These are phyloP conservation scores for Colletotrichum sp. DNA, from an alignment of 2,329 filamentous ascomycete species.

Conservation along the genomic window DNA sequence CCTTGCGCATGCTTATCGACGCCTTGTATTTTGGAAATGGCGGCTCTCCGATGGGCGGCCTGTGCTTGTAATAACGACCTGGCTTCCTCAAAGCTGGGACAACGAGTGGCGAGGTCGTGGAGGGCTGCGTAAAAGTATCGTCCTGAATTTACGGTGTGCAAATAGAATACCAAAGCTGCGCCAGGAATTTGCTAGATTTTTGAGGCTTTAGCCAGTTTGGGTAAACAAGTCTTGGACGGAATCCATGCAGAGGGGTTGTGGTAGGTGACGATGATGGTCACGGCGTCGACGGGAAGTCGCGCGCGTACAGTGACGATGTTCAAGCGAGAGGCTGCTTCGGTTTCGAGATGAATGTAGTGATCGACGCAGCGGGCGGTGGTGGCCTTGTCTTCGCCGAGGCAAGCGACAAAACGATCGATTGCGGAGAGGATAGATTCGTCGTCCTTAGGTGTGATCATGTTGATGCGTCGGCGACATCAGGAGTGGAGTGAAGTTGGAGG, in stretches of 20 bases:
- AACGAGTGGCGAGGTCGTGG: not conserved
- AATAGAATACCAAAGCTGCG: not conserved
- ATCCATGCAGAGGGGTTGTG: not conserved
- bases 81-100: not conserved
- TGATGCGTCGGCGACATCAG: not conserved
- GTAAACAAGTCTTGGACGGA: rapidly evolving
- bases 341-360: not conserved
- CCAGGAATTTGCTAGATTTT: not conserved
- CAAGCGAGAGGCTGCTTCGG: not conserved
- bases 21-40: rapidly evolving
- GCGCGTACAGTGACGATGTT: not conserved
- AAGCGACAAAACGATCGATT: not conserved
- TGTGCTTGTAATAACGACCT: not conserved
- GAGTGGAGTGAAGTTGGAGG: not conserved
- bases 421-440: not conserved
- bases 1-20: not conserved
- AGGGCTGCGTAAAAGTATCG: not conserved
- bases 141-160: not conserved
- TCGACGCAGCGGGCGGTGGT: not conserved
- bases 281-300: not conserved
- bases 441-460: not conserved
- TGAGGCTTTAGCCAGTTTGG: not conserved
- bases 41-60: not conserved
- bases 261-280: not conserved
- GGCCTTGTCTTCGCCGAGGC: not conserved